Conservation (phyloP, 257 asterid species). For the Craterostigma plantagineum region DNA sequence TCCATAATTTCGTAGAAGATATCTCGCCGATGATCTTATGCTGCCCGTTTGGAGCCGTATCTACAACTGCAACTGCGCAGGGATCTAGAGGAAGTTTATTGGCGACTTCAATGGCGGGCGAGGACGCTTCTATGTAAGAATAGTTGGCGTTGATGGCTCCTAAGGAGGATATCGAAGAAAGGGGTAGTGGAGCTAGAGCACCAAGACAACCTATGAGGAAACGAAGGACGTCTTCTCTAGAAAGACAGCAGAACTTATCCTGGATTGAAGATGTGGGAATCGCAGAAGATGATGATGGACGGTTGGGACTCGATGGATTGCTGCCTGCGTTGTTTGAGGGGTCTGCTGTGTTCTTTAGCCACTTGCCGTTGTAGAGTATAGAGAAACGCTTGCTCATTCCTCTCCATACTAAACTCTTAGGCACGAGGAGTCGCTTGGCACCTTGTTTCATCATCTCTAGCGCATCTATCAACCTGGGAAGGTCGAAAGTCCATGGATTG, state of each 20-base stretch:
- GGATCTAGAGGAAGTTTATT: slow-evolving; percentile 47
- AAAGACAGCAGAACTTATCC: slow-evolving; percentile 73
- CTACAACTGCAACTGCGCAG: slow-evolving; percentile 78
- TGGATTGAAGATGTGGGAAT: slow-evolving; percentile 29
- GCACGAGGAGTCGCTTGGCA: slow-evolving; percentile 84
- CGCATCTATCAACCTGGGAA: slow-evolving; percentile 75
- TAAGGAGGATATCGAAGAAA: slow-evolving; percentile 60
- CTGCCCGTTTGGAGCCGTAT: slow-evolving; percentile 34
- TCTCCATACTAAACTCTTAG: slow-evolving; percentile 70
- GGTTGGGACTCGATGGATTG: slow-evolving; percentile 19
- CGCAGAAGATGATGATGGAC: slow-evolving; percentile 9
- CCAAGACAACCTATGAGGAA: slow-evolving; percentile 94
- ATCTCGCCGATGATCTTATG: slow-evolving; percentile 71
- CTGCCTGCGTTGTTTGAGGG: slow-evolving; percentile 17
- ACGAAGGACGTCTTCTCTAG: slow-evolving; percentile 86
- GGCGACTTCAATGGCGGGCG: slow-evolving; percentile 52
- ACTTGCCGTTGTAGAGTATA: slow-evolving; percentile 61
- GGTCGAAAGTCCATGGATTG: neutral
- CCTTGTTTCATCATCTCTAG: slow-evolving; percentile 99
- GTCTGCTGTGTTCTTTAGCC: slow-evolving; percentile 56
- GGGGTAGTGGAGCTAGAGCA: slow-evolving; percentile 92
- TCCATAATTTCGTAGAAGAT: slow-evolving; percentile 79
- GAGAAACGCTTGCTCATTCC: slow-evolving; percentile 96
- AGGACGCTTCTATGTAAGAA: slow-evolving; percentile 42
- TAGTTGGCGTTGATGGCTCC: slow-evolving; percentile 59